These are phyloP conservation scores for Calonectria ilicicola DNA, from an alignment of 2,329 filamentous ascomycete genomes.

Conservation along the genomic window DNA sequence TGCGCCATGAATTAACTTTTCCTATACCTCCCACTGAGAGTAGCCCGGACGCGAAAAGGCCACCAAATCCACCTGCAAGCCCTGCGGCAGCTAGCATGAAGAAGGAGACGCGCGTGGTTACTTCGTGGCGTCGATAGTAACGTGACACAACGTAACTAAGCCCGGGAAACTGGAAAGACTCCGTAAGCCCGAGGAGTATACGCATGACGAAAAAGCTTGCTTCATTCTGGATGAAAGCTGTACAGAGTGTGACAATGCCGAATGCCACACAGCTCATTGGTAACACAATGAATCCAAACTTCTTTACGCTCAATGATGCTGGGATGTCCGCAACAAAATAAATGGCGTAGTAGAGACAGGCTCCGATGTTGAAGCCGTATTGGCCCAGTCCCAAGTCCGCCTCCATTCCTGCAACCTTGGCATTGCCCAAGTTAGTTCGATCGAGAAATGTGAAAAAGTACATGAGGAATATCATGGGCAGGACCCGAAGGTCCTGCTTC, in stretches of 20 bases:
- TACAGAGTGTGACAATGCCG: slow-evolving; percentile 65
- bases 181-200: slow-evolving; percentile 64
- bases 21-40: slow-evolving; percentile 38
- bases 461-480: neutral
- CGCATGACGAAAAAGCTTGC: slow-evolving; percentile 59
- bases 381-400: slow-evolving; percentile 59
- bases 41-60: slow-evolving; percentile 63
- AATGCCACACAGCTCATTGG: slow-evolving; percentile 57
- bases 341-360: slow-evolving; percentile 69
- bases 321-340: slow-evolving; percentile 69
- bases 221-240: slow-evolving; percentile 64
- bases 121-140: slow-evolving; percentile 68
- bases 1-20: slow-evolving; percentile 59
- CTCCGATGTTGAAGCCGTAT: slow-evolving; percentile 66
- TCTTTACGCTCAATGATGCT: slow-evolving; percentile 67
- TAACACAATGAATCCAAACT: slow-evolving; percentile 61
- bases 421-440: slow-evolving; percentile 49
- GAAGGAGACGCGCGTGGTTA: slow-evolving; percentile 67
- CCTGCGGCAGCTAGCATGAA: slow-evolving; percentile 65
- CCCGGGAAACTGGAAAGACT: slow-evolving; percentile 69
- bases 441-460: slow-evolving; percentile 41
- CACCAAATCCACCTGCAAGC: slow-evolving; percentile 69
- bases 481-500: slow-evolving; percentile 3
- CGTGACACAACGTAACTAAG: slow-evolving; percentile 67
- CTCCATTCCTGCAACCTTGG: slow-evolving; percentile 54